A percentile compares a stretch with the other conserved stretches of the same genome.
These are phyloP conservation scores for Ogataea neopini DNA, from an alignment of 805 yeast genomes.

Conservation along the genomic window DNA sequence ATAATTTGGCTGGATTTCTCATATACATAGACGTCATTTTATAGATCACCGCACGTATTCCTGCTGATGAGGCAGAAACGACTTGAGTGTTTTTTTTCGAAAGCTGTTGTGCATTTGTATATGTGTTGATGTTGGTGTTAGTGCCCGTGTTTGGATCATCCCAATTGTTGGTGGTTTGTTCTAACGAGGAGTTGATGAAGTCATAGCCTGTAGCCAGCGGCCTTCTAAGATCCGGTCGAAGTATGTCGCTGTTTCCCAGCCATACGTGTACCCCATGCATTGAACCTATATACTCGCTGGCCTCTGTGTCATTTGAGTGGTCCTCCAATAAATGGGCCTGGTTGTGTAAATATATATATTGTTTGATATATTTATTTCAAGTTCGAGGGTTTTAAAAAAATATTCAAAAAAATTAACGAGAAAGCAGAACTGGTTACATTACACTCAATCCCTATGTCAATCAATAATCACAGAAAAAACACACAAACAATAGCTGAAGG, in stretches of 20 bases:
- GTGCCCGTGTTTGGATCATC: not conserved
- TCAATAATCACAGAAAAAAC: too few species aligned
- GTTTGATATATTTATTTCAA: too few species aligned
- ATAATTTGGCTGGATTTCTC: slow-evolving; percentile 80
- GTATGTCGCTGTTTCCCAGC: not conserved
- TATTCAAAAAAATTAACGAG: not conserved
- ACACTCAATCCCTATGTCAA: too few species aligned
- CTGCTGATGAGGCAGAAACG: slow-evolving; percentile 82
- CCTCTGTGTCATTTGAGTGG: not conserved
- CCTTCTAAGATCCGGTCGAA: not conserved
- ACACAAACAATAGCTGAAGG: too few species aligned
- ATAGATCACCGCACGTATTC: slow-evolving; percentile 78
- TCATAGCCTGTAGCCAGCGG: not conserved
- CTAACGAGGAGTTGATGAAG: slow-evolving; percentile 10
- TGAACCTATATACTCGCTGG: not conserved
- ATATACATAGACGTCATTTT: slow-evolving; percentile 78
- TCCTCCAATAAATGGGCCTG: not conserved
- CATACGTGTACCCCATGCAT: not conserved
- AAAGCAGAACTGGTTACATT: too few species aligned
- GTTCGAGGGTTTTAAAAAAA: not conserved
- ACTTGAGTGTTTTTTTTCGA: slow-evolving; percentile 47
- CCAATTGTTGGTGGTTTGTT: not conserved
- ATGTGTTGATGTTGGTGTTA: not conserved
- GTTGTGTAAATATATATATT: not conserved
- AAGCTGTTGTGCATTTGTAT: slow-evolving; percentile 28